Conservation (phyloP, 805 yeast genomes). For the Candida morakotiae region DNA sequence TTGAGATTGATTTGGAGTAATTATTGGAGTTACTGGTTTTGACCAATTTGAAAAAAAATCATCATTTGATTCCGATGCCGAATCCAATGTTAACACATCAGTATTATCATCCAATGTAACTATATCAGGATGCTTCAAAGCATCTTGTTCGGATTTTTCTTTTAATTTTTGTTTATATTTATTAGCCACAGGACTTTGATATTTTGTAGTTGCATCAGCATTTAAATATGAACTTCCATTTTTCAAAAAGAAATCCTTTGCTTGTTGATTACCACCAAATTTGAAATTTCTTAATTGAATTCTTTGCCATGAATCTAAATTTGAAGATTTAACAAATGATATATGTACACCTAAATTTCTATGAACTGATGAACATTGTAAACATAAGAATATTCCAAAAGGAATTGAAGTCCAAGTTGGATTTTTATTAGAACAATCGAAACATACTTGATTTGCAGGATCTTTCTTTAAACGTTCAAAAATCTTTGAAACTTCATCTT, state of each 20-base stretch:
- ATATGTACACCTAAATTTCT: slow-evolving; percentile 95
- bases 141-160: slow-evolving; percentile 63
- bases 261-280: slow-evolving; percentile 87
- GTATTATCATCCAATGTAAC: slow-evolving; percentile 57
- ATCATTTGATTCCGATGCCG: slow-evolving; percentile 48
- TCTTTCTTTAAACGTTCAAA: slow-evolving; percentile 60
- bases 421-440: slow-evolving; percentile 89
- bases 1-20: slow-evolving; percentile 39
- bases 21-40: slow-evolving; percentile 56
- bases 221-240: slow-evolving; percentile 76
- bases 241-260: slow-evolving; percentile 76
- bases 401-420: slow-evolving; percentile 99
- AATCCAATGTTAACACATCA: slow-evolving; percentile 20
- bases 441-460: slow-evolving; percentile 79
- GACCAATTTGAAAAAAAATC: slow-evolving; percentile 93
- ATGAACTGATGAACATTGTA: slow-evolving; percentile 94
- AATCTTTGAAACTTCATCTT: slow-evolving; percentile 64
- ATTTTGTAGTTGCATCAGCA: slow-evolving; percentile 68
- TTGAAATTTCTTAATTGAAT: slow-evolving; percentile 88
- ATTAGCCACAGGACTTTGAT: slow-evolving; percentile 74
- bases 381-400: slow-evolving; percentile 86
- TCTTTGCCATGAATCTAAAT: slow-evolving; percentile 91
- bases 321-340: slow-evolving; percentile 88
- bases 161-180: slow-evolving; percentile 79
- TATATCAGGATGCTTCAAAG: slow-evolving; percentile 64